Conservation (phyloP, 192 early-diverging fungal species). For the Spinellus fusiger region DNA sequence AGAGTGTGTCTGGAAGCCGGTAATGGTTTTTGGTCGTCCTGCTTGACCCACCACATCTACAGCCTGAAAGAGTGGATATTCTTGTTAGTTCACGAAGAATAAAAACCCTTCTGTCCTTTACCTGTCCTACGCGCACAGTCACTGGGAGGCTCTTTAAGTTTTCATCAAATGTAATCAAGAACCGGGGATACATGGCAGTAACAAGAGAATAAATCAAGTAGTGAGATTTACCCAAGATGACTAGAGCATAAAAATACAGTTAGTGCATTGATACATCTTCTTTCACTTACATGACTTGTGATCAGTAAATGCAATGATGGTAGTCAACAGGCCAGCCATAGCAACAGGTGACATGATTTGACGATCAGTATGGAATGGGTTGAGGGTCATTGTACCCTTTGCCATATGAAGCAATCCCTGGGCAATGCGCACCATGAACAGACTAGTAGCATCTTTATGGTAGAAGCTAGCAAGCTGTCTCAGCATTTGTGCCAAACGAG, state of each 20-base stretch:
- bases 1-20: constrained; percentile 97
- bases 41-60: constrained; percentile 99
- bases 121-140: constrained; percentile 92
- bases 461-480: constrained; percentile 96
- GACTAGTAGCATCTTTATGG: constrained; percentile 84
- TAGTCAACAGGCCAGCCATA: constrained; percentile 80
- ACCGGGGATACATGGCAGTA: constrained; percentile 94
- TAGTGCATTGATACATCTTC: background rate
- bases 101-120: background rate
- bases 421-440: constrained; percentile 82
- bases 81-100: background rate
- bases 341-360: constrained; percentile 87
- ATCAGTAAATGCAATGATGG: constrained; percentile 87
- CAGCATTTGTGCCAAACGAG: constrained; percentile 94
- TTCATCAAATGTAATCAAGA: constrained; percentile 96
- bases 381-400: constrained; percentile 96
- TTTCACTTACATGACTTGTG: constrained; percentile 69
- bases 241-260: constrained; percentile 24
- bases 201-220: constrained; percentile 93
- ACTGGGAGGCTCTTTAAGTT: constrained; percentile 74
- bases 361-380: constrained; percentile 92
- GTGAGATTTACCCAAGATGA: constrained; percentile 86
- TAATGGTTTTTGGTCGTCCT: constrained; percentile 97
- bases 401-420: constrained; percentile 94
- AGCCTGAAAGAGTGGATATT: constrained; percentile 43